Percentiles rank a stretch among this genome's conserved stretches.
Conservation (phyloP, 768 basidiomycete species). For the Xerocomellus amylosporus region DNA sequence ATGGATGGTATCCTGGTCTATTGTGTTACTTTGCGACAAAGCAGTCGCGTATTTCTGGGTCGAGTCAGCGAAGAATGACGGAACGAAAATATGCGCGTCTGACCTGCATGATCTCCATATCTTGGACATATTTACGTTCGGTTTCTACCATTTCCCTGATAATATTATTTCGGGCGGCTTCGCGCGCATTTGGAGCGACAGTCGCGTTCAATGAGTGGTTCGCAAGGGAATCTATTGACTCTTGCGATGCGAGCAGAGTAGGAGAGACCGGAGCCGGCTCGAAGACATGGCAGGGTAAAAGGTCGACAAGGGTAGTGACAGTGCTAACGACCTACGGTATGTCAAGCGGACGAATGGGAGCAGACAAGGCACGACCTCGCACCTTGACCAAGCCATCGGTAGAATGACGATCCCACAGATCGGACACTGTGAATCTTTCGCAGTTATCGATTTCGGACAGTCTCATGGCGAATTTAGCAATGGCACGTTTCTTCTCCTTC, state of each 20-base stretch:
- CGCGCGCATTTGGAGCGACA: constrained; percentile 53
- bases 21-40: constrained; percentile 74
- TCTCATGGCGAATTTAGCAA: constrained; percentile 89
- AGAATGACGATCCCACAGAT: constrained; percentile 86
- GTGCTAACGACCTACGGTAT: constrained; percentile 75
- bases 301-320: constrained; percentile 80
- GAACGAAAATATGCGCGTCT: constrained; percentile 24
- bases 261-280: constrained; percentile 61
- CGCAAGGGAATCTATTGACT: constrained; percentile 56
- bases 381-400: constrained; percentile 97
- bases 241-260: constrained; percentile 50
- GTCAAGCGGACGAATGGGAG: neutral
- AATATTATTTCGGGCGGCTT: constrained; percentile 70
- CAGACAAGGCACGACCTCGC: constrained; percentile 19
- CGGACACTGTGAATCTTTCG: constrained; percentile 86
- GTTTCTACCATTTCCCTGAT: constrained; percentile 91
- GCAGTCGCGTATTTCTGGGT: constrained; percentile 84
- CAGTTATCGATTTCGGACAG: constrained; percentile 68
- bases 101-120: constrained; percentile 95
- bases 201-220: constrained; percentile 41
- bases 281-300: constrained; percentile 67
- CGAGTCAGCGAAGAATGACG: constrained; percentile 14
- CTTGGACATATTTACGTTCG: constrained; percentile 94
- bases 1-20: constrained; percentile 95
- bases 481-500: constrained; percentile 85